These are phyloP conservation scores for Penicillium glabrum DNA, from an alignment of 2,329 filamentous ascomycete genomes.

Conservation along the genomic window DNA sequence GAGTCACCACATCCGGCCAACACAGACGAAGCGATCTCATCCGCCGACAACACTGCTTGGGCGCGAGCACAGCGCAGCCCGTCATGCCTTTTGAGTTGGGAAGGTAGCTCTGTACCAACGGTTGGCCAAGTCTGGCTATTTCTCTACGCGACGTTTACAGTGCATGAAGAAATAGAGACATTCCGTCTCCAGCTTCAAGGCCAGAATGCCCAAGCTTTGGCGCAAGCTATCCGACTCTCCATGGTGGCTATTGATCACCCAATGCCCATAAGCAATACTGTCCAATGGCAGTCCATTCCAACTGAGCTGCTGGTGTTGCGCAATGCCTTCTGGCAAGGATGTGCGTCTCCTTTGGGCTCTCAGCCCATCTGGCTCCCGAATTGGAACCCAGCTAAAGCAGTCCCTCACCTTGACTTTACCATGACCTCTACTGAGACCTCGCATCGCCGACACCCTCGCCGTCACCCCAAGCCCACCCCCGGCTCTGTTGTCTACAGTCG, in stretches of 20 bases:
- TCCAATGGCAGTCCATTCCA: conserved; percentile 9
- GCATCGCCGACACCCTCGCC: conserved; percentile 68
- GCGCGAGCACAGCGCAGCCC: conserved; percentile 47
- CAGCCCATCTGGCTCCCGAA: conserved; percentile 54
- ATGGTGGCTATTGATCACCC: conserved; percentile 26
- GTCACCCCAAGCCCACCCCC: conserved; percentile 68
- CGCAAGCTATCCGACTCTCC: conserved; percentile 37
- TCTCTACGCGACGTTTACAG: conserved; percentile 46
- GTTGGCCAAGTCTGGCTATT: conserved; percentile 49
- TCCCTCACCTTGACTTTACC: conserved; percentile 45
- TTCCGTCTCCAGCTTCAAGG: conserved; percentile 45
- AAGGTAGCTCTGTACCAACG: conserved; percentile 32
- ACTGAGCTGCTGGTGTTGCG: conserved; percentile 51
- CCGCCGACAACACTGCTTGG: conserved; percentile 34
- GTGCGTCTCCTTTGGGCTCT: conserved; percentile 65
- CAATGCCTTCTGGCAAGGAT: conserved; percentile 67
- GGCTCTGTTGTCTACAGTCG: conserved; percentile 73
- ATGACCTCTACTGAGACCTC: conserved; percentile 47
- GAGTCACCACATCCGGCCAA: conserved; percentile 28
- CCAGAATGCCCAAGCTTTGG: conserved; percentile 31
- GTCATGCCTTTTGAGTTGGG: conserved; percentile 41
- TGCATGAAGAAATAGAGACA: conserved; percentile 44
- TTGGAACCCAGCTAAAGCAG: conserved; percentile 25
- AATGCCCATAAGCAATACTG: conserved; percentile 12
- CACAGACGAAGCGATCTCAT: conserved; percentile 4